Conservation (phyloP, 2,329 filamentous ascomycete species). For the Aspergillus sp. region DNA sequence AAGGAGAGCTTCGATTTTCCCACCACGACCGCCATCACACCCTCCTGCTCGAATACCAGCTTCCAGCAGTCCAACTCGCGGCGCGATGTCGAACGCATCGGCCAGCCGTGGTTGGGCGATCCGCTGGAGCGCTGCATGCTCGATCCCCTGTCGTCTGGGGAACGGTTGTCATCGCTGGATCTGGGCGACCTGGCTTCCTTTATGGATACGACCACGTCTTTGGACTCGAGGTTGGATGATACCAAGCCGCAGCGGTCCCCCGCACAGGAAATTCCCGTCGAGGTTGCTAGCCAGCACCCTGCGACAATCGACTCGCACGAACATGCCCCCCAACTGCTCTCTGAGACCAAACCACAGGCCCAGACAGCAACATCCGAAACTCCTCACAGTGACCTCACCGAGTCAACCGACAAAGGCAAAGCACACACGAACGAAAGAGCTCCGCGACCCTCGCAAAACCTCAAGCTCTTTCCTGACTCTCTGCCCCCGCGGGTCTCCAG, state of each 20-base stretch:
- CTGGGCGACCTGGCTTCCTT: constrained; percentile 27
- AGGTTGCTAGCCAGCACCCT: too few relatives aligned
- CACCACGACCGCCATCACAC: constrained; percentile 1
- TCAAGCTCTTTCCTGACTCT: constrained; percentile 29
- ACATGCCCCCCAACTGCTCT: too few relatives aligned
- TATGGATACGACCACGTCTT: constrained; percentile 24
- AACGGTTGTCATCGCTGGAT: constrained; percentile 21
- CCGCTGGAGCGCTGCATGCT: constrained; percentile 11
- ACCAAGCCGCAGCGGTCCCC: constrained; percentile 14
- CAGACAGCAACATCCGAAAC: too few relatives aligned
- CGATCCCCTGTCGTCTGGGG: constrained; percentile 9
- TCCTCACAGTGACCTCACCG: too few relatives aligned
- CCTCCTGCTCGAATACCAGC: constrained; percentile 6
- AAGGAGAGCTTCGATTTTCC: constrained; percentile 13
- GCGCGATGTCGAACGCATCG: constrained; percentile 30
- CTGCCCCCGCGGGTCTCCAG: constrained; percentile 25
- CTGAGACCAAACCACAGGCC: too few relatives aligned
- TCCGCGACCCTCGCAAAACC: constrained; percentile 1
- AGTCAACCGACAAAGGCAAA: neutral
- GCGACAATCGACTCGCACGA: too few relatives aligned
- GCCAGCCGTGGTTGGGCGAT: constrained; percentile 29
- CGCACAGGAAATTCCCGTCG: too few relatives aligned
- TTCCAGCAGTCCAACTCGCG: constrained; percentile 17
- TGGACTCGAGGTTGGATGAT: constrained; percentile 17
- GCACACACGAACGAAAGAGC: neutral